Base-by-base conservation (phyloP, 2,329 filamentous ascomycete genomes). In the Ophiognomonia clavigignenti-juglandacearum region DNA sequence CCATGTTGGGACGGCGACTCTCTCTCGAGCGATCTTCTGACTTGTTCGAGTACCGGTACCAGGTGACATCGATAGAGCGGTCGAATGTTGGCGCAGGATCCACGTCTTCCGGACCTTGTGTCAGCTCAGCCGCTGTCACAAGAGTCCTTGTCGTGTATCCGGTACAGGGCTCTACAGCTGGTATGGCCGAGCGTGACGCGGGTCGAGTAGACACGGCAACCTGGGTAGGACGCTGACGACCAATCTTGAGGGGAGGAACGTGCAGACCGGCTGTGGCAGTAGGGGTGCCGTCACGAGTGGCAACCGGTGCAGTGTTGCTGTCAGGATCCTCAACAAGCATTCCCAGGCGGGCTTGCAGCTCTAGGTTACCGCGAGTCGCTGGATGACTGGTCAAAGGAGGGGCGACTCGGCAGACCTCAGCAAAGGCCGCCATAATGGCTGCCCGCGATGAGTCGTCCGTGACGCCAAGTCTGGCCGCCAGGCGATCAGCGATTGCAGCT, bases 31-130 rank as follows among this genome's bases (percentile, higher is more conserved):
- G 4, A 32, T n/a, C 9, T 36, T 45, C 46, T 40, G 39, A 24
- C 13, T 39, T 32, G 16, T 37, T 14, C 10, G 44, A 36, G 3
- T 44, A 43, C 7, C 39, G 39, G 16, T 47, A 31, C 57, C 54
- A 57, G 5, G 48, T 26, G 8, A 57, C n/a, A 22, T 59, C 57
- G 13, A 56, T 50, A 2, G 46, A 53, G 11, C 57, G 56, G 41
- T 59, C 57, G 39, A 55, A 57, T 1, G 54, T 43, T 3, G 54
- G 50, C 27, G 34, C 24, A 39, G 67, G 63, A 34, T 61, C 65
- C 5, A 36, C 23, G 18, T 50, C 50, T 3, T 32, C 14, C 9
- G 11, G 16, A 14, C 9, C 43, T 7, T 26, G 23, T 11, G 19
- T 24, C n/a, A 18, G 18, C 18, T 22, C 27, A 32, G 35, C 19